Conservation (phyloP, 208 protist genomes). For the Trypanosoma melophagium region DNA sequence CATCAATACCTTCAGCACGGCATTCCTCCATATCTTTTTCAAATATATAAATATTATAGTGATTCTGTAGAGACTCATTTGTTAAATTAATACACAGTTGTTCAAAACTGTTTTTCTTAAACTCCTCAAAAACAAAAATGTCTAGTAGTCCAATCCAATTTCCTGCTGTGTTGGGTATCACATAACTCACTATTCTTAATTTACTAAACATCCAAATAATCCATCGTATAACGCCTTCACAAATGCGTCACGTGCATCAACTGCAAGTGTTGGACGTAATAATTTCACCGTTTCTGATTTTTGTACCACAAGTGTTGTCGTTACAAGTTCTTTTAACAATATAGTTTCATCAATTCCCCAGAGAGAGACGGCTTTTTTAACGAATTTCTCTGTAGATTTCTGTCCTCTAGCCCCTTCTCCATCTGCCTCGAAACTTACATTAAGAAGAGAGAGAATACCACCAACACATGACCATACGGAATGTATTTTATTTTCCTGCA, state of each 20-base stretch:
- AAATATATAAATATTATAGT: constrained; percentile 88
- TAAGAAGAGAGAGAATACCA: constrained; percentile 70
- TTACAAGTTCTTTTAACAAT: constrained; percentile 31
- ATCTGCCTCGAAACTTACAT: constrained; percentile 51
- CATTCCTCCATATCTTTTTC: constrained; percentile 44
- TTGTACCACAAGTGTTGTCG: constrained; percentile 33
- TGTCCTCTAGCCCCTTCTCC: constrained; percentile 19
- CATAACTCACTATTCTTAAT: constrained; percentile 36
- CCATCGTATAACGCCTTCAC: constrained; percentile 40
- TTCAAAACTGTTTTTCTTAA: constrained; percentile 92
- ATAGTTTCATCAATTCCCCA: constrained; percentile 30
- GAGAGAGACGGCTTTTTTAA: constrained; percentile 24
- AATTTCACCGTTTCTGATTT: constrained; percentile 22
- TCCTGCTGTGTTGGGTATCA: constrained; percentile 3
- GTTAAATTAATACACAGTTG: constrained; percentile 96
- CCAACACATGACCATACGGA: constrained; percentile 43
- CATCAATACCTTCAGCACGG: constrained; percentile 78
- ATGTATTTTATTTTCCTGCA: constrained; percentile 38
- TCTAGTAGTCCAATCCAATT: constrained; percentile 69
- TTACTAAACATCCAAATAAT: constrained; percentile 40
- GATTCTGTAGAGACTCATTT: constrained; percentile 93
- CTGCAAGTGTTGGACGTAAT: constrained; percentile 35
- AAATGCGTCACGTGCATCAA: constrained; percentile 57
- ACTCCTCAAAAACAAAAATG: constrained; percentile 81
- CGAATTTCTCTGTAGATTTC: constrained; percentile 14